Percentiles rank a stretch among this genome's conserved stretches.
Conservation (phyloP, 2,329 filamentous ascomycete genomes). For the Apiospora aurea region DNA sequence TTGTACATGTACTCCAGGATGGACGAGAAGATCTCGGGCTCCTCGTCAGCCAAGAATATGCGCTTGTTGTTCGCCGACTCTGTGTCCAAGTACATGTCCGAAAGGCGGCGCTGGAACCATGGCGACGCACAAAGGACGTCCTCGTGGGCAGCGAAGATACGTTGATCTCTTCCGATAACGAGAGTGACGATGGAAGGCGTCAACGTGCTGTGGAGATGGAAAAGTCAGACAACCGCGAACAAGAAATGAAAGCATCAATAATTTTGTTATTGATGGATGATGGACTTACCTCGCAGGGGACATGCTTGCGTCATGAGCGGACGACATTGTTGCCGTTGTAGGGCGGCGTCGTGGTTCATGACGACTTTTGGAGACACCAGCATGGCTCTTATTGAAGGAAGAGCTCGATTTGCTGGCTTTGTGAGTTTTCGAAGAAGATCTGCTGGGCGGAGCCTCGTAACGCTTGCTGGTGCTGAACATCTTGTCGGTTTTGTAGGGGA, state of each 20-base stretch:
- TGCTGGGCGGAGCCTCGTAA: conserved; percentile 45
- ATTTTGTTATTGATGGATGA: neutral
- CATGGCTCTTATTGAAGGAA: conserved; percentile 60
- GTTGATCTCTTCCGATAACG: conserved; percentile 79
- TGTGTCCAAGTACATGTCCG: conserved; percentile 70
- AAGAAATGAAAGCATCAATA: neutral
- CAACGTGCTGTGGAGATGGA: conserved; percentile 52
- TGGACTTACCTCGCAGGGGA: conserved; percentile 53
- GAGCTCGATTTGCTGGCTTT: conserved; percentile 58
- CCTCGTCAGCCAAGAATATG: conserved; percentile 82
- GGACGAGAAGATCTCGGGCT: conserved; percentile 89
- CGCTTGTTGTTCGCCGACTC: conserved; percentile 66
- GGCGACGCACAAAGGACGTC: conserved; percentile 80
- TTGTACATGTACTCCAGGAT: conserved; percentile 93
- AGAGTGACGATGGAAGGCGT: conserved; percentile 80
- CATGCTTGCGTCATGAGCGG: conserved; percentile 46
- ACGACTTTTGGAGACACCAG: conserved; percentile 60
- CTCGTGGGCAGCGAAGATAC: conserved; percentile 91
- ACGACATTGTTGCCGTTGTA: conserved; percentile 52
- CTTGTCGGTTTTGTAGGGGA: neutral
- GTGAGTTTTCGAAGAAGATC: conserved; percentile 61
- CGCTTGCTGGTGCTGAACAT: conserved; percentile 22
- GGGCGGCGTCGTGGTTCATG: conserved; percentile 60
- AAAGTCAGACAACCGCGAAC: conserved; percentile 28
- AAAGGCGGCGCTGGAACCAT: conserved; percentile 75